Evolutionary conservation across 225 moss, liverwort and hornwort genomes (phyloP), one percentile per base, ranked within the genome.

Genomic region (Bryoerythrophyllum caledonicum): DNA sequence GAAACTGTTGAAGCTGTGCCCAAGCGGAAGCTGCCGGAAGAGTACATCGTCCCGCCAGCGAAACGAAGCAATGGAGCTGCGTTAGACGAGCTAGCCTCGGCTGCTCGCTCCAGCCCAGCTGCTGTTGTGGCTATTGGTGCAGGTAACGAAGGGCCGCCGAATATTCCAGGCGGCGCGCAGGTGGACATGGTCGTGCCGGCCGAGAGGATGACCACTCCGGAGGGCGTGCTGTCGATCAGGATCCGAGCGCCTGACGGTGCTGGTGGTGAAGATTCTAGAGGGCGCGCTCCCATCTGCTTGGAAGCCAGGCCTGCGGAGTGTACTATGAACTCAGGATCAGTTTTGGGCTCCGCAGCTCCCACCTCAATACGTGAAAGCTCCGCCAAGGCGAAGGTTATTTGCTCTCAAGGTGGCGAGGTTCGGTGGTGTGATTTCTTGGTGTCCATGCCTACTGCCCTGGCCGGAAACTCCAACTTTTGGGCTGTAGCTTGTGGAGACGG

Each of bases 361-460:
- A 70, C 76, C 21, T 78, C 82, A 57, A 83, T 85, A 57, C 82
- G 88, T 65, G 88, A 88, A 79, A 88, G 76, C 85, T 88, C 85
- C 46, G 88, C 83, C 64, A 88, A 83, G 68, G 81, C 76, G 51
- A 92, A 99, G 65, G 80, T 99, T 10, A 86, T 93, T 40, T 99
- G 94, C 78, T 92, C 97, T 43, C 97, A 94, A 81, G 94, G 90
- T 73, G 97, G 97, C n/a, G 89, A 90, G 70, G 89, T 99, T 32
- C 83, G 89, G 34, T 99, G 97, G 97, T 86, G 82, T 75, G 97
- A 99, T 79, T 91, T 84, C 55, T 77, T 99, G 23, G 85, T 82
- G 65, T 86, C 91, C 46, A 93, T 85, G 84, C 92, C 93, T 40
- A 93, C 90, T 44, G 86, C 90, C 25, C 72, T 99, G 78, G 81